Evolutionary conservation across 208 protist species (phyloP).

Genomic region (Acanthamoeba pearcei): DNA sequence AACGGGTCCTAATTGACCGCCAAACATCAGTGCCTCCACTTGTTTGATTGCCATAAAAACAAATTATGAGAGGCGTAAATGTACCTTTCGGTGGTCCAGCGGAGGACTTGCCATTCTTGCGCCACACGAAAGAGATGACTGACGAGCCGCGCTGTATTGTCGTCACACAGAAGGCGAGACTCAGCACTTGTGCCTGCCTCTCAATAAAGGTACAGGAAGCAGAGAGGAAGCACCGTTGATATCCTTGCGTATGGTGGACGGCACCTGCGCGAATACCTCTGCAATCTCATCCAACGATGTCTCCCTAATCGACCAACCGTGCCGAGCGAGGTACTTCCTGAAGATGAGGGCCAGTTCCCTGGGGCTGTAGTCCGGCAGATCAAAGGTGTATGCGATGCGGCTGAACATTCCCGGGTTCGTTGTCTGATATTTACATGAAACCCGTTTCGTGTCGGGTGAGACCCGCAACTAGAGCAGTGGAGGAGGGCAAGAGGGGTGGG

Average conservation of each 20-base stretch:
- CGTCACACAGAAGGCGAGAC: not conserved
- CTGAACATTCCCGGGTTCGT: not conserved
- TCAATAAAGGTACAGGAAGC: not conserved
- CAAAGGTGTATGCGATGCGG: constrained; percentile 31
- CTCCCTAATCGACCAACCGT: not conserved
- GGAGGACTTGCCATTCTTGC: not conserved
- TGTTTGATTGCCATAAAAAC: not conserved
- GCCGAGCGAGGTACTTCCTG: not conserved
- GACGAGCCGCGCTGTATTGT: not conserved
- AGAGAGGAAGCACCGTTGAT: not conserved
- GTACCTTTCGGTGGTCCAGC: not conserved
- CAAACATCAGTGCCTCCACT: not conserved
- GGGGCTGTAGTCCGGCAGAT: not conserved
- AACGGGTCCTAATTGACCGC: not conserved
- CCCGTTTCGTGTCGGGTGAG: not conserved
- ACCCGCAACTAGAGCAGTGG: not conserved
- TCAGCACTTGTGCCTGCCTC: not conserved
- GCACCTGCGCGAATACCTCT: not conserved
- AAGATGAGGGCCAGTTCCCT: not conserved
- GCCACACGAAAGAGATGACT: not conserved
- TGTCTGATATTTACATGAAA: not conserved
- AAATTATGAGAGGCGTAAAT: not conserved
- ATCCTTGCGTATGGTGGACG: not conserved
- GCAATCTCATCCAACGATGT: not conserved
- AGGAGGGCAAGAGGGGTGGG: not conserved